Percentiles rank a stretch among this genome's conserved stretches.
Conservation (phyloP, 148 eudicot genomes). For the Arctostaphylos glauca region DNA sequence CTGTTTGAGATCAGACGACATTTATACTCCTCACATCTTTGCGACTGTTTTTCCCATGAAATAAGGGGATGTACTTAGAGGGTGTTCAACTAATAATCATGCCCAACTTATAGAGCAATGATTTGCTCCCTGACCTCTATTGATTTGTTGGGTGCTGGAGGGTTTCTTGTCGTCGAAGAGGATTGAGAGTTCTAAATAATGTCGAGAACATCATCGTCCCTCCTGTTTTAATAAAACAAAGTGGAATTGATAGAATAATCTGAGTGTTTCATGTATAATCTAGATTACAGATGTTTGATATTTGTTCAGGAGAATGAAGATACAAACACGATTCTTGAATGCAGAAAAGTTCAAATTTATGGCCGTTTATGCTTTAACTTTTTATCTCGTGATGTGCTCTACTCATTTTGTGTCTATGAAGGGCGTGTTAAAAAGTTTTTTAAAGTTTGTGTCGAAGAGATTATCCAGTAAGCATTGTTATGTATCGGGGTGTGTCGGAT, state of each 20-base stretch:
- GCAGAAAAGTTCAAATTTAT: no score
- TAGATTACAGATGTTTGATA: background rate
- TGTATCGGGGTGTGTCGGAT: no score
- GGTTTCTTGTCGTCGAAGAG: background rate
- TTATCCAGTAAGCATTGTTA: no score
- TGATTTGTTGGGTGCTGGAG: background rate
- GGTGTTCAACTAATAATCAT: background rate
- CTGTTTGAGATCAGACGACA: background rate
- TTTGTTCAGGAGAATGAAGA: background rate
- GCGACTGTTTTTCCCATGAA: background rate
- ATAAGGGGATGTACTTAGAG: background rate
- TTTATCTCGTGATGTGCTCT: no score
- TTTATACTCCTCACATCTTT: background rate
- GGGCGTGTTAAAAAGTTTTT: no score
- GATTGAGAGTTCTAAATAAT: background rate
- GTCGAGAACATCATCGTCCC: background rate
- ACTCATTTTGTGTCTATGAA: no score
- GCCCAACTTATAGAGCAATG: background rate
- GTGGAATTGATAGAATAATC: background rate
- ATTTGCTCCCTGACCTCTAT: background rate
- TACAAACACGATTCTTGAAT: no score
- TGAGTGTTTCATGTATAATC: background rate
- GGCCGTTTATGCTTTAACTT: no score
- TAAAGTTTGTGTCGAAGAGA: no score
- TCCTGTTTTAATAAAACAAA: no score